Conservation (phyloP, 108 stramenopile genomes). For the Conticribra weissflogii region DNA sequence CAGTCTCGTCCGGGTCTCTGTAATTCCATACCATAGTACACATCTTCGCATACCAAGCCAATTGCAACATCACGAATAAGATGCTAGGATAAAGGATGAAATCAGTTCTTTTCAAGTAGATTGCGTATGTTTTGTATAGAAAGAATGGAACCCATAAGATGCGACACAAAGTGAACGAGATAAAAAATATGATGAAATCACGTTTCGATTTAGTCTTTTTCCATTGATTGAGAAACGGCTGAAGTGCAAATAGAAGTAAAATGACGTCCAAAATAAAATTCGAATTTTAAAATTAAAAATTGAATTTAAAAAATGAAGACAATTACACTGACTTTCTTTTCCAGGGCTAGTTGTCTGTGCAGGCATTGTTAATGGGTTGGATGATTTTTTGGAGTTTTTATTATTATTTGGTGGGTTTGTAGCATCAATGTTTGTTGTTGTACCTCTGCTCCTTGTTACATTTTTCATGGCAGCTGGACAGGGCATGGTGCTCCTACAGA, state of each 20-base stretch:
- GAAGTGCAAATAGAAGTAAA: neutral
- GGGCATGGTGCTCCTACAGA: too few relatives aligned
- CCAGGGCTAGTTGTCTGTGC: too few relatives aligned
- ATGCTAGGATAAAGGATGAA: slow-evolving; percentile 28
- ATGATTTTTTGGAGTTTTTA: too few relatives aligned
- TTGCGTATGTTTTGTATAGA: slow-evolving; percentile 35
- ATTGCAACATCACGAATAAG: slow-evolving; percentile 35
- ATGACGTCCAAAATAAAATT: neutral
- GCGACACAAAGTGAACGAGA: slow-evolving; percentile 35
- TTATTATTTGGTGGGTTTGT: too few relatives aligned
- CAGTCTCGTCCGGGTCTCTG: slow-evolving; percentile 29
- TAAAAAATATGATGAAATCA: slow-evolving; percentile 35
- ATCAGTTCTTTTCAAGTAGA: slow-evolving; percentile 27
- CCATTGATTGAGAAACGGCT: slow-evolving; percentile 50
- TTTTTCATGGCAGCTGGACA: too few relatives aligned
- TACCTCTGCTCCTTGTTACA: too few relatives aligned
- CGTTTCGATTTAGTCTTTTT: slow-evolving; percentile 29
- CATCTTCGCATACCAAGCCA: slow-evolving; percentile 48
- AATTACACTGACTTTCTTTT: neutral
- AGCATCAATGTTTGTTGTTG: too few relatives aligned
- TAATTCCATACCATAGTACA: slow-evolving; percentile 32
- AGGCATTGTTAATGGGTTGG: too few relatives aligned
- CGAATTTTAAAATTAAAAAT: neutral
- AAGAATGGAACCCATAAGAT: slow-evolving; percentile 50
- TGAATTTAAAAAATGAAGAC: neutral